phyloP scores from a whole-genome alignment of 345 rosid genomes.

The Brassica napus region DNA sequence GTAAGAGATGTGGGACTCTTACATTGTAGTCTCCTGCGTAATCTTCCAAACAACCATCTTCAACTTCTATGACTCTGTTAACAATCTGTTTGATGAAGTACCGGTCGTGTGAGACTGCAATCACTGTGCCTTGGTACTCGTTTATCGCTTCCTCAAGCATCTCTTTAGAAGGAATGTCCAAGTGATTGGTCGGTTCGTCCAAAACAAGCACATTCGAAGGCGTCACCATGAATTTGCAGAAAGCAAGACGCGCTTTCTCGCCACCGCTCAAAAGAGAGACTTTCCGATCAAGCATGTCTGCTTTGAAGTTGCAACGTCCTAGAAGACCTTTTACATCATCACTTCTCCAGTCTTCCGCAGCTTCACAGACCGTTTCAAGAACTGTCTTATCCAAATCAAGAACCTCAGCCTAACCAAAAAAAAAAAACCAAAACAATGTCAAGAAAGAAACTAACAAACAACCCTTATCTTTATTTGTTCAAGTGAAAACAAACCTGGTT shows the following conservation, averaged over 20 bases:
- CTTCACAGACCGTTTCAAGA: slow-evolving; percentile 39
- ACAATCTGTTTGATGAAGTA: slow-evolving; percentile 47
- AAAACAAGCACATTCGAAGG: slow-evolving; percentile 82
- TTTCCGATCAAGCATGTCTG: slow-evolving; percentile 91
- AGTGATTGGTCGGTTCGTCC: slow-evolving; percentile 96
- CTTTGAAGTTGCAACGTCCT: slow-evolving; percentile 97
- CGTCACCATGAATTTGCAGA: slow-evolving; percentile 94
- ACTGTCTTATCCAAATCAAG: slow-evolving; percentile 91
- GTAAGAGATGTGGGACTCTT: slow-evolving; percentile 18
- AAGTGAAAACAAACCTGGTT: slow-evolving; percentile 66
- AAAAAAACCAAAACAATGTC: slow-evolving; percentile 1
- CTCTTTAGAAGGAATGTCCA: slow-evolving; percentile 96
- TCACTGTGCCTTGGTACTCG: slow-evolving; percentile 82
- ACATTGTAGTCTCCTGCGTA: slow-evolving; percentile 65
- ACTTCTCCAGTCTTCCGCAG: slow-evolving; percentile 88
- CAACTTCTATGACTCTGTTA: not conserved
- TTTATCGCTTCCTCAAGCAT: slow-evolving; percentile 99
- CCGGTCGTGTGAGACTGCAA: slow-evolving; percentile 86
- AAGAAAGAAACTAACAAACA: not conserved
- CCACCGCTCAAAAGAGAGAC: slow-evolving; percentile 46
- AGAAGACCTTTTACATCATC: slow-evolving; percentile 96
- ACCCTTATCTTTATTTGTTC: not conserved
- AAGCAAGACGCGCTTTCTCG: slow-evolving; percentile 98
- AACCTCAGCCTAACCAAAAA: slow-evolving; percentile 74
- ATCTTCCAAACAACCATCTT: not conserved